Evolutionary conservation across 306 rosid species (phyloP).

Genomic region (Glycine latifolia): DNA sequence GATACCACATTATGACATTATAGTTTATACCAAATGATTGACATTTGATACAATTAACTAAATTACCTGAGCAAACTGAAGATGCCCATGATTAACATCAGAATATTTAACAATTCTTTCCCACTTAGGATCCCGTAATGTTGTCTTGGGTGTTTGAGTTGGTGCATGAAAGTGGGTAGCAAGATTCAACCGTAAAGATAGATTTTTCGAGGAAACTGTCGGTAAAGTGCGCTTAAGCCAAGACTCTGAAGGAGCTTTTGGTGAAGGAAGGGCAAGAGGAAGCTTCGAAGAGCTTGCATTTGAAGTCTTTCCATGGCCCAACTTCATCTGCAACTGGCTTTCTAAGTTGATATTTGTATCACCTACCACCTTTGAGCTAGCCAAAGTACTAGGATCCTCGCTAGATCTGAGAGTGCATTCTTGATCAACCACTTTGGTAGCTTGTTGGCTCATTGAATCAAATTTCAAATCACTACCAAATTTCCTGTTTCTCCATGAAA

Average conservation of each 20-base stretch:
- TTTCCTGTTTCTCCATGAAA: conserved; percentile 43
- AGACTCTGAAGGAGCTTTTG: conserved; percentile 93
- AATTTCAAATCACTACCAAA: conserved; percentile 38
- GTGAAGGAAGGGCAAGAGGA: conserved; percentile 74
- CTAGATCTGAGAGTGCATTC: conserved; percentile 35
- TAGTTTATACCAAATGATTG: no score
- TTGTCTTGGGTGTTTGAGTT: conserved; percentile 43
- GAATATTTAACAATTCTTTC: conserved; percentile 69
- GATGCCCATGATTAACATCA: conserved; percentile 52
- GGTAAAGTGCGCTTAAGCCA: conserved; percentile 89
- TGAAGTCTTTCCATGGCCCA: conserved; percentile 42
- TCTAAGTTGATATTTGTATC: conserved; percentile 44
- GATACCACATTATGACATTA: neutral
- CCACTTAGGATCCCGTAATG: conserved; percentile 64
- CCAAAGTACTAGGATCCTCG: conserved; percentile 43
- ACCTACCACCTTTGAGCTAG: conserved; percentile 44
- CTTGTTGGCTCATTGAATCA: conserved; percentile 42
- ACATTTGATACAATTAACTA: neutral
- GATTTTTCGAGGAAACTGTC: conserved; percentile 62
- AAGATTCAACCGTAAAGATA: conserved; percentile 51
- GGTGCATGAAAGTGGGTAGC: conserved; percentile 41
- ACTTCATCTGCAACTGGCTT: conserved; percentile 42
- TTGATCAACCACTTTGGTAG: conserved; percentile 38
- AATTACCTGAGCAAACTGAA: conserved; percentile 72
- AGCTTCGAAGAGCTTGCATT: conserved; percentile 37